Evolutionary conservation across 768 basidiomycete species (phyloP).

Genomic region (Ramaria sp.): DNA sequence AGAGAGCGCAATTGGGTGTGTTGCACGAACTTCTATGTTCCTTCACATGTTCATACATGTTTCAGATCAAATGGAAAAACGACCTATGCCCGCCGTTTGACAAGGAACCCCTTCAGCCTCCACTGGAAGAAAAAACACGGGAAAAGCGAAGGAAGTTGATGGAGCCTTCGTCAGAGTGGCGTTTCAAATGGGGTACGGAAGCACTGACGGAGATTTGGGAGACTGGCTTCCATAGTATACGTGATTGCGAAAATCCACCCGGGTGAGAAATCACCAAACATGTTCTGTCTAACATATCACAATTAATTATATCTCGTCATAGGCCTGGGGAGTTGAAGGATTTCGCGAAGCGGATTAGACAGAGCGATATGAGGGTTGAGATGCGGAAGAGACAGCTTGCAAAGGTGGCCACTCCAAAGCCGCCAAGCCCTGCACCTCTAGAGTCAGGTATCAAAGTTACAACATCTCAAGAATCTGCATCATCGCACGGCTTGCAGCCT

Average conservation of each 20-base stretch:
- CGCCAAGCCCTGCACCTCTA: neutral
- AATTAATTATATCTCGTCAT: neutral
- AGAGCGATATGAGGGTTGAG: conserved; percentile 48
- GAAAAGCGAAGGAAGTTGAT: conserved; percentile 42
- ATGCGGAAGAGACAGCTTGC: conserved; percentile 33
- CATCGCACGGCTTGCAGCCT: conserved; percentile 24
- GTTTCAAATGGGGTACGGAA: conserved; percentile 54
- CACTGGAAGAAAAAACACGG: conserved; percentile 51
- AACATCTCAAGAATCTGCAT: neutral
- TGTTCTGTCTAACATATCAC: neutral
- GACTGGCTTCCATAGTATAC: conserved; percentile 60
- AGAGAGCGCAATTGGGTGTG: conserved; percentile 77
- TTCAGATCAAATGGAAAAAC: conserved; percentile 70
- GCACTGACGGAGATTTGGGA: conserved; percentile 76
- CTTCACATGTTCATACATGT: neutral
- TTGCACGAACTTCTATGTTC: neutral
- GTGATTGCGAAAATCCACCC: conserved; percentile 55
- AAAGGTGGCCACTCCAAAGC: conserved; percentile 8
- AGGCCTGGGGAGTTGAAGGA: conserved; percentile 5
- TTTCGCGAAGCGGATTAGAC: conserved; percentile 6
- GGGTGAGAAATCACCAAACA: conserved; percentile 33
- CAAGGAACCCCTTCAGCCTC: conserved; percentile 47
- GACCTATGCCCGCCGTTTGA: conserved; percentile 73
- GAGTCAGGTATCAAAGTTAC: neutral
- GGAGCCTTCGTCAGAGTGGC: conserved; percentile 50